Evolutionary conservation across 768 basidiomycete genomes (phyloP), one percentile per base, ranked within the genome.

Genomic region (Coprinopsis strossmayeri): DNA sequence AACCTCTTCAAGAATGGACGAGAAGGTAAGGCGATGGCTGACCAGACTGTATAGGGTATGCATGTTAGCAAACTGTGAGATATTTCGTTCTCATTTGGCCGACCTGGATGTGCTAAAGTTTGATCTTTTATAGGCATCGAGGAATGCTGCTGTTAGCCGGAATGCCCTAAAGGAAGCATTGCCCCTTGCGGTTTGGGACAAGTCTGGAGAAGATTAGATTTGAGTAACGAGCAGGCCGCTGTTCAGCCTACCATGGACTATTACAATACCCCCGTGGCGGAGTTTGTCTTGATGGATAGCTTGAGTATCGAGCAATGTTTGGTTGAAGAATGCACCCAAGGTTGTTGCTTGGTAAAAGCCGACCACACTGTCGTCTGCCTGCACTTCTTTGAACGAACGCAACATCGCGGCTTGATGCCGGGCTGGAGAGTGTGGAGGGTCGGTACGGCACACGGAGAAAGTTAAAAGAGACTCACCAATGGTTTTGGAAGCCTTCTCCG

Each of bases 281-380:
- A 92, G 73, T 57, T 82, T 87, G 35, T 91, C 87, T 61, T 88
- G 86, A 63, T 91, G 89, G 55, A 89, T 78, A 41, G 85, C 86
- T 63, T 90, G 88, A 5, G 86, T 83, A 56, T 93, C 88, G 40
- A 92, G 73, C 42, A 92, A 63, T 5, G 78, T 75, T 62, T 90
- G 88, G 60, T 80, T 88, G 65, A 86, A 87, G 64, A 92, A 91
- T 3, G 89, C 87, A 35, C 90, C 90, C 32, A 91, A 74, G 7
- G 82, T 81, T 23, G 85, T 91, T 37, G 88, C 87, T 61, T 95
- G 91, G 70, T 97, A 97, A 66, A 95, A 91, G 32, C 94, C 94
- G 48, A 96, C 86, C 27, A 93, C 80, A 55, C 84, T 91, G 66
- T 95, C 91, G 59, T 94, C 91, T 30, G 84, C 81, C 59, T 89